These are phyloP conservation scores for Gigaspora rosea DNA, from an alignment of 192 early-diverging fungal species.

Conservation along the genomic window DNA sequence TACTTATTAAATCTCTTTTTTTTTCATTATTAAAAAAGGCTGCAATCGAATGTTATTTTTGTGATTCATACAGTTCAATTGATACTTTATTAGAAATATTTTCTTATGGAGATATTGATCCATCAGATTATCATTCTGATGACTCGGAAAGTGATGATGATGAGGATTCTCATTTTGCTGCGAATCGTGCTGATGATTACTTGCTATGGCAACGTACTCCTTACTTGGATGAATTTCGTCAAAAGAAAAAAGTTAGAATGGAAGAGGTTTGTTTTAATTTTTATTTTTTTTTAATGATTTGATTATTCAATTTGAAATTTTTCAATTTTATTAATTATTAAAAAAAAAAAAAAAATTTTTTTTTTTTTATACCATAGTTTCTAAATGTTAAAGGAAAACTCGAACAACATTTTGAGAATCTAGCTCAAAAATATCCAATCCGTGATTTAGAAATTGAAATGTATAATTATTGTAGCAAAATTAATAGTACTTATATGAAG, in stretches of 20 bases:
- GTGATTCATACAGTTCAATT: slow-evolving; percentile 12
- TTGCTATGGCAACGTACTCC: slow-evolving; percentile 12
- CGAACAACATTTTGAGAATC: slow-evolving; percentile 8
- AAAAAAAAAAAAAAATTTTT: neutral
- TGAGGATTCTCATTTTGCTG: slow-evolving; percentile 2
- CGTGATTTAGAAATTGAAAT: neutral
- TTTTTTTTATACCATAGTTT: neutral
- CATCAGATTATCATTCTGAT: slow-evolving; percentile 20
- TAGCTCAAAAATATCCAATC: neutral
- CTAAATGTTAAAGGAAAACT: slow-evolving; percentile 22
- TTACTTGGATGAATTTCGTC: slow-evolving; percentile 16
- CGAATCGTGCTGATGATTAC: slow-evolving; percentile 8
- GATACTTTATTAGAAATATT: slow-evolving; percentile 22
- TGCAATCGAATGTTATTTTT: slow-evolving; percentile 18
- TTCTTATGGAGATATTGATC: slow-evolving; percentile 8
- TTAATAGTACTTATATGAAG: neutral
- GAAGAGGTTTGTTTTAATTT: neutral
- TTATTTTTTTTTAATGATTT: neutral
- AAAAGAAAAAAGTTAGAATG: slow-evolving; percentile 12
- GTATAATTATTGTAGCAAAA: neutral
- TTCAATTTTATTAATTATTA: neutral
- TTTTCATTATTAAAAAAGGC: neutral
- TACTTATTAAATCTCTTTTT: neutral
- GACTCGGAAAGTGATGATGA: slow-evolving; percentile 13
- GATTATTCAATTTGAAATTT: too few relatives aligned